phyloP scores from a whole-genome alignment of 768 basidiomycete genomes.

The Mycena capillaripes region DNA sequence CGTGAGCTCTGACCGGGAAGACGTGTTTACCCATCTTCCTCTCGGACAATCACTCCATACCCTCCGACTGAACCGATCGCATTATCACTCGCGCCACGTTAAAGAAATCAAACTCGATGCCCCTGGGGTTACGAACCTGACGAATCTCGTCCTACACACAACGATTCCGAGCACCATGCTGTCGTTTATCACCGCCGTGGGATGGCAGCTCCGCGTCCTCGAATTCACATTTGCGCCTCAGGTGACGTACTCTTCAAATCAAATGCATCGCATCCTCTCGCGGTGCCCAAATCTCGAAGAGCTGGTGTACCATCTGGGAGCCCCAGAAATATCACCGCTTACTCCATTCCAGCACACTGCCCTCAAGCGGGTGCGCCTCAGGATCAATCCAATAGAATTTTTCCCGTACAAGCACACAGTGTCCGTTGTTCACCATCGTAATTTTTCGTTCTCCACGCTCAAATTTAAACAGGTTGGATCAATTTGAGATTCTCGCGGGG shows the following conservation, averaged over 20 bases:
- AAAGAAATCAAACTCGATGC: neutral
- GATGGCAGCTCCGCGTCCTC: slow-evolving; percentile 21
- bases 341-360: neutral
- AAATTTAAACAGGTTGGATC: slow-evolving; percentile 2
- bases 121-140: neutral
- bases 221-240: slow-evolving; percentile 34
- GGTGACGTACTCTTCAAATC: slow-evolving; percentile 22
- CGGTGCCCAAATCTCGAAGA: slow-evolving; percentile 29
- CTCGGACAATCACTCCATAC: slow-evolving; percentile 24
- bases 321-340: slow-evolving; percentile 33
- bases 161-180: slow-evolving; percentile 14
- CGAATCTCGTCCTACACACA: slow-evolving; percentile 25
- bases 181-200: slow-evolving; percentile 13
- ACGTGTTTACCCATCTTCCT: slow-evolving; percentile 11
- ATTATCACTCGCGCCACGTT: slow-evolving; percentile 11
- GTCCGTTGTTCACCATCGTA: neutral
- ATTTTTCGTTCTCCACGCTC: neutral
- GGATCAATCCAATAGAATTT: slow-evolving; percentile 27
- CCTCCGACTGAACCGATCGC: slow-evolving; percentile 29
- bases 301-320: slow-evolving; percentile 29
- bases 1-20: slow-evolving; percentile 20
- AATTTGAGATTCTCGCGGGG: slow-evolving; percentile 28
- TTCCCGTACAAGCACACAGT: slow-evolving; percentile 29
- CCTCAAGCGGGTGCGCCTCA: slow-evolving; percentile 22
- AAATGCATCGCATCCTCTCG: slow-evolving; percentile 26